phyloP scores from a whole-genome alignment of 129 eudicot genomes.

The Deinandra increscens region DNA sequence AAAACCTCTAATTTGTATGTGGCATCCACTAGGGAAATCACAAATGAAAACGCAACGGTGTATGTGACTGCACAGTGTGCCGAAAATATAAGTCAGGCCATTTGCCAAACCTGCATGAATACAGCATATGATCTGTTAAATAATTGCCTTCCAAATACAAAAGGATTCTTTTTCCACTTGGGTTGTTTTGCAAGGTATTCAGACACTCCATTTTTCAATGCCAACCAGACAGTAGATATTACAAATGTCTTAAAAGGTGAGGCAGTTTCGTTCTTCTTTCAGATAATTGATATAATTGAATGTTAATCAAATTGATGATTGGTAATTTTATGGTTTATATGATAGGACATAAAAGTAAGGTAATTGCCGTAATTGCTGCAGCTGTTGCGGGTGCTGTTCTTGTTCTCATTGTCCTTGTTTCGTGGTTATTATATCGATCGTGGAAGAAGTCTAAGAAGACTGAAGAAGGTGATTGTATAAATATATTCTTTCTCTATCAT shows the following conservation, averaged over 20 bases:
- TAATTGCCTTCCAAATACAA: slow-evolving; percentile 50
- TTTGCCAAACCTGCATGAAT: slow-evolving; percentile 52
- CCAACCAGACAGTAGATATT: slow-evolving; percentile 51
- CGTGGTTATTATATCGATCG: slow-evolving; percentile 24
- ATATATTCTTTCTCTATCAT: background rate
- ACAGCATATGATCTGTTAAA: slow-evolving; percentile 37
- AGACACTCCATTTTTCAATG: slow-evolving; percentile 17
- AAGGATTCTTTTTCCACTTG: slow-evolving; percentile 54
- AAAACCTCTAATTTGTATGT: slow-evolving; percentile 45
- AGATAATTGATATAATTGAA: background rate
- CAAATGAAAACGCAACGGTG: slow-evolving; percentile 33
- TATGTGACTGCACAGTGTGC: slow-evolving; percentile 58
- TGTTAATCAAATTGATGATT: background rate
- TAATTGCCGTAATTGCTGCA: slow-evolving; percentile 46
- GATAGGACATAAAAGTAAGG: slow-evolving; percentile 52
- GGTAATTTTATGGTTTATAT: background rate
- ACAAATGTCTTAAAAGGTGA: slow-evolving; percentile 49
- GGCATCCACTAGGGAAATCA: slow-evolving; percentile 38
- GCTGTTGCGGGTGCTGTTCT: slow-evolving; percentile 39
- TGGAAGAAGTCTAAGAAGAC: slow-evolving; percentile 9
- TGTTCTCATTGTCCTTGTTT: slow-evolving; percentile 17
- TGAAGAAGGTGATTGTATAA: slow-evolving; percentile 8
- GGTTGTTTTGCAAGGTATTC: slow-evolving; percentile 70
- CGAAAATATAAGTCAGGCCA: slow-evolving; percentile 22
- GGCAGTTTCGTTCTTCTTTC: background rate